Base-by-base conservation (phyloP, 2,329 filamentous ascomycete genomes). In the Penicillium sp. region DNA sequence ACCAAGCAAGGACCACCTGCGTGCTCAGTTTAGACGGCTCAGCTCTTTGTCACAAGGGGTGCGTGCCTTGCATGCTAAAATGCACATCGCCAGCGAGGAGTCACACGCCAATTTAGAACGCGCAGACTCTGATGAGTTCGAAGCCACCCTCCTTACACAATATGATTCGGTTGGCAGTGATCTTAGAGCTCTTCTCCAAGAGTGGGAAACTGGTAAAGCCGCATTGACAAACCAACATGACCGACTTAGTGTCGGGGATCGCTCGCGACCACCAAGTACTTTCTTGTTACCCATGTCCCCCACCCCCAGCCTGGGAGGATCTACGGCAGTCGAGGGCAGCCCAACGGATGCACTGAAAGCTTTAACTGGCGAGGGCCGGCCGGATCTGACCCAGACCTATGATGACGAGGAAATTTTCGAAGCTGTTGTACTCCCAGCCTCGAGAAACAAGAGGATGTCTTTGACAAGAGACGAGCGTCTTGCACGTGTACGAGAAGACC, bases 141-240 rank as follows among this genome's bases (percentile, higher is more conserved):
- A 89, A 0, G 83, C 87, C 0, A 87, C 86, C 60, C 81, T 97
- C 38, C 87, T 96, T 81, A 78, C 86, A 22, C 94, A 97, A 68
- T 99, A 97, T 73, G 94, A 99, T 55, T 93, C 92, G 5, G 95
- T 99, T 61, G 94, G 94, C 3, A 81, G 87, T 26, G 94, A 99
- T 68, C 81, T 99, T 43, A 88, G 88, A 70, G 84, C 87, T 42
- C 78, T 96, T 48, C 85, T 92, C 74, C 82, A 89, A 60, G 89
- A 91, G 61, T 96, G 92, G 92, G 90, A 95, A 66, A 84, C 88
- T 50, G 94, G 93, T 49, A 93, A 89, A 72, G 84, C 87, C n/a
- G 87, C 90, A 6, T 79, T 99, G 50, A 86, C 90, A 45, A 85
- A 86, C 53, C 92, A 89, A 63, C 89, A 96, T 67, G 88, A 94